Conservation (phyloP, 768 basidiomycete species). For the Neoboletus magnificus region DNA sequence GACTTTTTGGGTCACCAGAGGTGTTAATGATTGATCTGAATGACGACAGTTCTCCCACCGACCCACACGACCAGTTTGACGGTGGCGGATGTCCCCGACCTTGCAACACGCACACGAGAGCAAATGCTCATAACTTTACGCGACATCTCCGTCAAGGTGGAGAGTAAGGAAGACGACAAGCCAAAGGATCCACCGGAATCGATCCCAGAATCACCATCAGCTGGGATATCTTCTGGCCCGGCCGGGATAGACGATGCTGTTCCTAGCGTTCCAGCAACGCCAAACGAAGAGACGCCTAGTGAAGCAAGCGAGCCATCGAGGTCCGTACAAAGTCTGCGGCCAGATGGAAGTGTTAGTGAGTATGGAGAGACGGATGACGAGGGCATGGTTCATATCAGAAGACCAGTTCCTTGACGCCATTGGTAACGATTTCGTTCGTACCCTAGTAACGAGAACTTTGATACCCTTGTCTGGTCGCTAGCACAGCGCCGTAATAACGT, state of each 20-base stretch:
- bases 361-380: slow-evolving; percentile 83
- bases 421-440: slow-evolving; percentile 3
- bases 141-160: slow-evolving; percentile 66
- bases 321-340: slow-evolving; percentile 36
- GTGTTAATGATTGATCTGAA: slow-evolving; percentile 1
- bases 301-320: slow-evolving; percentile 25
- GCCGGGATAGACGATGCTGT: slow-evolving; percentile 28
- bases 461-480: slow-evolving; percentile 25
- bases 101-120: slow-evolving; percentile 65
- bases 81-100: slow-evolving; percentile 61
- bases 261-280: slow-evolving; percentile 27
- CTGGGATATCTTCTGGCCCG: neutral
- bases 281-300: slow-evolving; percentile 25
- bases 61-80: slow-evolving; percentile 73
- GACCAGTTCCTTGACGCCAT: slow-evolving; percentile 38
- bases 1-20: neutral
- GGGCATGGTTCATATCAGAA: slow-evolving; percentile 74
- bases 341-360: slow-evolving; percentile 60
- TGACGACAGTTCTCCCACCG: slow-evolving; percentile 78
- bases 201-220: slow-evolving; percentile 18
- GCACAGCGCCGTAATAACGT: slow-evolving; percentile 13
- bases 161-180: slow-evolving; percentile 22
- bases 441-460: slow-evolving; percentile 6
- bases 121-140: slow-evolving; percentile 76
- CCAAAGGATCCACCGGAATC: slow-evolving; percentile 19